These are phyloP conservation scores for Leccinum incarnatum DNA, from an alignment of 768 basidiomycete species.

Conservation along the genomic window DNA sequence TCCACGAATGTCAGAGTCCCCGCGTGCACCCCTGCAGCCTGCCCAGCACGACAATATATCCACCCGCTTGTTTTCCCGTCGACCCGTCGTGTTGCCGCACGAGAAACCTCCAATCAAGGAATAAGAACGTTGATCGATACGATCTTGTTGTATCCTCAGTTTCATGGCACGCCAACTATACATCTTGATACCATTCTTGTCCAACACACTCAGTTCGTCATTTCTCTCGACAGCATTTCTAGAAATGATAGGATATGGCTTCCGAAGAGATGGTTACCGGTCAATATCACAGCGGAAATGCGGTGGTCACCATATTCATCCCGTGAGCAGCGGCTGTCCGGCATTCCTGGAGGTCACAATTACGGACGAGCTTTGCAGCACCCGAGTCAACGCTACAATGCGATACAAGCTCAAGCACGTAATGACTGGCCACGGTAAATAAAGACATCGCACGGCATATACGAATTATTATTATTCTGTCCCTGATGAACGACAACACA, in stretches of 20 bases:
- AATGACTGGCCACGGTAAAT: no score
- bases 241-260: no score
- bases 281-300: no score
- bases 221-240: no score
- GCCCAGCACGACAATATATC: neutral
- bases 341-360: no score
- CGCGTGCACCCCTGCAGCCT: neutral
- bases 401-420: no score
- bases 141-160: neutral
- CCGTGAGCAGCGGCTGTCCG: no score
- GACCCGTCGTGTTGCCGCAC: neutral
- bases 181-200: neutral
- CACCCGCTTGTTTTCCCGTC: constrained; percentile 1
- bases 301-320: no score
- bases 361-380: no score
- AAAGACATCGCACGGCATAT: neutral
- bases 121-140: neutral
- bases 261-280: no score
- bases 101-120: neutral
- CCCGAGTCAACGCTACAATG: no score
- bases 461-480: neutral
- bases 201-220: neutral
- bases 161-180: neutral
- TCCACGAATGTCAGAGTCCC: neutral
- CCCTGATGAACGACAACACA: neutral